Evolutionary conservation across 1,139 yeast species (phyloP), one percentile per base, ranked within the genome.

Genomic region (Kodamaea derodonti): DNA sequence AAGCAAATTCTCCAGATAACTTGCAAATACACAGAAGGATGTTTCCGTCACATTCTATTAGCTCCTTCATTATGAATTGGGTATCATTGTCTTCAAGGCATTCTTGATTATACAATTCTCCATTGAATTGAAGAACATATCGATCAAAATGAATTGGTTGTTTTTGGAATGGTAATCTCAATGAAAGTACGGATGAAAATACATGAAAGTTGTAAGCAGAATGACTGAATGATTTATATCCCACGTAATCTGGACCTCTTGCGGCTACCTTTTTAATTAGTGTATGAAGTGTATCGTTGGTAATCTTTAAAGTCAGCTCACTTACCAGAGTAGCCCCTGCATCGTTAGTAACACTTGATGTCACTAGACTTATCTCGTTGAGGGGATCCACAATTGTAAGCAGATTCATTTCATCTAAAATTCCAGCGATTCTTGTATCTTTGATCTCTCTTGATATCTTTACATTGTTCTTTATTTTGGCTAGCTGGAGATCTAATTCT

Each of bases 1-100:
- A 77, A 0, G 98, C 94, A 66, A 80, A 92, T 53, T 92, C 98
- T 1, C 99, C 99, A 22, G 72, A 65, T 20, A 86, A 46, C 2
- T 35, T 37, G n/a, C 61, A 54, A 2, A 67, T 72, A 35, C 36
- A 71, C 46, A 25, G 52, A 35, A 39, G 56, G 22, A 46, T 60
- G 15, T 66, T 59, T 2, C 45, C 42, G 4, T 59, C 42, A 9
- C 45, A 41, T 4, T 31, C 15, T 12, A 38, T 34, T n/a, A 60
- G 36, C 20, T 55, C 56, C 1, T 52, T 47, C 37, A 46, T 45
- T 15, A 56, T 49, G 44, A 33, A 67, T 10, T 44, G 50, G 0
- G 74, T 69, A 42, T 70, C 73, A 38, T 65, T 69, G 2, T 46
- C 34, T 2, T 42, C 37, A 24, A 60, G 47, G 22, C 83, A 73